Percentiles rank a stretch among this genome's conserved stretches.
These are phyloP conservation scores for Helotiales sp. DNA, from an alignment of 2,329 filamentous ascomycete genomes.

Conservation along the genomic window DNA sequence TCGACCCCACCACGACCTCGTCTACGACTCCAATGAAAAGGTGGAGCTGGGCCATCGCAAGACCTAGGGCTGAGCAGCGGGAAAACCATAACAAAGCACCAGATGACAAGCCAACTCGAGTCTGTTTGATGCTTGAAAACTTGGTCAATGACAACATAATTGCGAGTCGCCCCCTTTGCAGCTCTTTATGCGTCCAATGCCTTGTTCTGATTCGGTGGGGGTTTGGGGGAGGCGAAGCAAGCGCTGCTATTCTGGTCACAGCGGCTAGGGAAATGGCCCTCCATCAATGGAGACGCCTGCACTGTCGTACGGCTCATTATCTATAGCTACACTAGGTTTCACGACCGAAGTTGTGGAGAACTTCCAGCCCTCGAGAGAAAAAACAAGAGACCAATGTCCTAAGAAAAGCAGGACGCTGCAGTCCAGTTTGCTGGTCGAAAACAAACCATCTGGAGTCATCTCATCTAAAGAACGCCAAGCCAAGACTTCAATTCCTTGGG, in stretches of 20 bases:
- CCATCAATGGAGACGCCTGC: neutral
- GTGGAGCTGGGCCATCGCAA: neutral
- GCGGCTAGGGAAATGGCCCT: neutral
- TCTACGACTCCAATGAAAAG: neutral
- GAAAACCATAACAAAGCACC: neutral
- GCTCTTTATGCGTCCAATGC: neutral
- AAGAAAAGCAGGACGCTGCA: too few species aligned
- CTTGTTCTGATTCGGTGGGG: neutral
- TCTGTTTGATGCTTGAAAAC: slow-evolving; percentile 7
- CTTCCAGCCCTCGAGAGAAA: too few species aligned
- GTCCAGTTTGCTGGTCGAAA: too few species aligned
- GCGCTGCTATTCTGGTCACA: slow-evolving; percentile 16
- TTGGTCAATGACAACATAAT: slow-evolving; percentile 4
- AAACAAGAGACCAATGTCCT: too few species aligned
- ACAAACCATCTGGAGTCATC: too few species aligned
- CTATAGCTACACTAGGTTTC: neutral
- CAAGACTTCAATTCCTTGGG: too few species aligned
- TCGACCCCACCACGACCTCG: neutral
- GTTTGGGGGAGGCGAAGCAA: slow-evolving; percentile 10
- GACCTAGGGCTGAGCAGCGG: neutral
- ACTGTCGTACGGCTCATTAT: too few species aligned
- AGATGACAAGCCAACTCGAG: slow-evolving; percentile 1
- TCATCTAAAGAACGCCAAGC: too few species aligned
- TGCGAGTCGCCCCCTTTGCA: neutral
- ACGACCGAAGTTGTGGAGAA: neutral